Conservation (phyloP, 2,329 filamentous ascomycete species). For the Helotiales sp. region DNA sequence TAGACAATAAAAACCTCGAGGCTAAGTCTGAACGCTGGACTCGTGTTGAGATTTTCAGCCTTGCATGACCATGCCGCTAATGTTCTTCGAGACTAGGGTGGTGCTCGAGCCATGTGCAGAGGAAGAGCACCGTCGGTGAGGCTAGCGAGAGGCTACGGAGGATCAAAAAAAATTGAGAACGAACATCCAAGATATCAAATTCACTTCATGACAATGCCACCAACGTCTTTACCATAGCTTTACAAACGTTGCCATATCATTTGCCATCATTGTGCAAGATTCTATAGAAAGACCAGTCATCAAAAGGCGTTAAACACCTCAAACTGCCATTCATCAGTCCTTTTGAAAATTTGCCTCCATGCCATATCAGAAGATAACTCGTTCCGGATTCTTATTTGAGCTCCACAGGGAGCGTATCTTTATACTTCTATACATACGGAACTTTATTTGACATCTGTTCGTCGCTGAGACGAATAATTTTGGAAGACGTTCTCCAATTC, state of each 20-base stretch:
- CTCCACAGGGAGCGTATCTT: conserved; percentile 27
- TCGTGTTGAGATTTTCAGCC: not conserved
- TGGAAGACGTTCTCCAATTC: not conserved
- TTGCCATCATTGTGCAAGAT: not conserved
- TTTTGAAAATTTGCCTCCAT: conserved; percentile 20
- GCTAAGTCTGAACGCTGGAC: not conserved
- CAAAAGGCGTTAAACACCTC: not conserved
- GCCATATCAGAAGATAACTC: conserved; percentile 17
- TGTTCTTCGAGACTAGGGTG: not conserved
- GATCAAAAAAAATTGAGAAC: not conserved
- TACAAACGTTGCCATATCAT: not conserved
- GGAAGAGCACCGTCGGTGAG: not conserved
- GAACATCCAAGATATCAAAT: not conserved
- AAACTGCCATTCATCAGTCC: not conserved
- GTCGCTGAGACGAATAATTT: conserved; percentile 3
- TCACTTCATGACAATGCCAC: conserved; percentile 6
- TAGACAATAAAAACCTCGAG: not conserved
- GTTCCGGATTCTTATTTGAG: conserved; percentile 21
- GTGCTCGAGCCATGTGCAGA: too few species aligned
- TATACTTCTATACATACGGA: conserved; percentile 30
- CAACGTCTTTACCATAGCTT: conserved; percentile 8
- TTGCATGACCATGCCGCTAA: not conserved
- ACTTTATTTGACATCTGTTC: conserved; percentile 7
- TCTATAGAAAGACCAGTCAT: not conserved
- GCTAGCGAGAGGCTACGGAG: not conserved